Evolutionary conservation across 1,284 basidiomycete genomes (phyloP).

Genomic region (Leucoagaricus sp.): DNA sequence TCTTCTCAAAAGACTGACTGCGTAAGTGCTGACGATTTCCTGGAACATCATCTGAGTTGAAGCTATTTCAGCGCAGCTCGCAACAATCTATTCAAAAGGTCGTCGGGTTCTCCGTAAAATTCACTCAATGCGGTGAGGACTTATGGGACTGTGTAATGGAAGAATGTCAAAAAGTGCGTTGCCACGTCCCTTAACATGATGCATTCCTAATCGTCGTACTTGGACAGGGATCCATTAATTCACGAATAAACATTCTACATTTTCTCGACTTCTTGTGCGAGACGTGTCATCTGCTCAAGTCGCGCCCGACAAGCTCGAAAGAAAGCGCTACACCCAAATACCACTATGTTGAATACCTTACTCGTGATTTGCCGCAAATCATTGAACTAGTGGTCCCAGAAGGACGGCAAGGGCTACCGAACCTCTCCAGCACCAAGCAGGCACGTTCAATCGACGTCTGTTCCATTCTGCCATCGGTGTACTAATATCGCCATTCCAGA

Average conservation of each 20-base stretch:
- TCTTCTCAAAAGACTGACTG: conserved; percentile 73
- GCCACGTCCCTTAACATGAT: neutral
- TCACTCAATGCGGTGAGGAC: conserved; percentile 82
- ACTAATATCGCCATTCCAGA: conserved; percentile 44
- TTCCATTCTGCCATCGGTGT: neutral
- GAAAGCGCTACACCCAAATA: conserved; percentile 30
- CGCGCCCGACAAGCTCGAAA: conserved; percentile 38
- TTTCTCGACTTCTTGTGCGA: conserved; percentile 89
- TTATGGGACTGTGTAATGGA: conserved; percentile 94
- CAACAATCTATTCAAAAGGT: conserved; percentile 91
- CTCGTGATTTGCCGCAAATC: conserved; percentile 74
- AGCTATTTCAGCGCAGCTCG: conserved; percentile 51
- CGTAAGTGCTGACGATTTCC: conserved; percentile 52
- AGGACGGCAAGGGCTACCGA: conserved; percentile 80
- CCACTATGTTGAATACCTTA: conserved; percentile 76
- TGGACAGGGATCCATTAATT: conserved; percentile 80
- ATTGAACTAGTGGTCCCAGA: conserved; percentile 82
- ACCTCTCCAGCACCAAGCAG: conserved; percentile 84
- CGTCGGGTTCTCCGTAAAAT: conserved; percentile 85
- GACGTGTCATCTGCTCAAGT: conserved; percentile 66
- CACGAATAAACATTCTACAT: conserved; percentile 91
- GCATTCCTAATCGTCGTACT: neutral
- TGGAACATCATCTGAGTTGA: conserved; percentile 7
- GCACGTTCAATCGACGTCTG: conserved; percentile 38
- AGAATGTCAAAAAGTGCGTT: conserved; percentile 79